phyloP scores from a whole-genome alignment of 1,139 yeast genomes.

The Entelexis sorbosivorans region DNA sequence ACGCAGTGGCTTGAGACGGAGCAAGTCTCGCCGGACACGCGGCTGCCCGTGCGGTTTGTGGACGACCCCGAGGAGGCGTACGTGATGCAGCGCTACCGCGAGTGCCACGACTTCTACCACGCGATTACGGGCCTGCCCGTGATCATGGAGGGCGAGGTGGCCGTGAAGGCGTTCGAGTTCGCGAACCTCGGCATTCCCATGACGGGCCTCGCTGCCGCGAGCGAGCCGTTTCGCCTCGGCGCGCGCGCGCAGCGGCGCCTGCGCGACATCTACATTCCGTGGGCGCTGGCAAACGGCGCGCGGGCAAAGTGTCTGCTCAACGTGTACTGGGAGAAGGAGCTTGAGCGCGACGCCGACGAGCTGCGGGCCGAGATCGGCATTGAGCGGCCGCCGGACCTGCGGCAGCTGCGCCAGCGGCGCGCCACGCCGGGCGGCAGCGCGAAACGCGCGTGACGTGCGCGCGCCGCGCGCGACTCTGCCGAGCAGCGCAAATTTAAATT shows the following conservation, averaged over 20 bases:
- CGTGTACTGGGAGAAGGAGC: conserved; percentile 84
- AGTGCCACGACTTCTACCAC: conserved; percentile 94
- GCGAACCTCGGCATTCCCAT: conserved; percentile 90
- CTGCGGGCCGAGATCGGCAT: conserved; percentile 60
- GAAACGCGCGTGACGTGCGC: no score
- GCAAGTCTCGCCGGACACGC: conserved; percentile 86
- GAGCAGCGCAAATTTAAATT: no score
- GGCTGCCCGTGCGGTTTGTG: conserved; percentile 76
- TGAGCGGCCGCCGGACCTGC: conserved; percentile 68
- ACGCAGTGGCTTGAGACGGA: conserved; percentile 75
- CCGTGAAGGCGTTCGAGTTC: conserved; percentile 84
- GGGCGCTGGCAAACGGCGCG: conserved; percentile 74
- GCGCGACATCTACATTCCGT: conserved; percentile 62
- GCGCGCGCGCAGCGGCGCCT: conserved; percentile 28
- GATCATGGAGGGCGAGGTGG: conserved; percentile 88
- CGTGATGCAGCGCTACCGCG: conserved; percentile 83
- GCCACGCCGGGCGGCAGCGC: no score
- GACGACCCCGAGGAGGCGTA: conserved; percentile 87
- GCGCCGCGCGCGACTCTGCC: no score
- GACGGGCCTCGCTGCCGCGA: conserved; percentile 84
- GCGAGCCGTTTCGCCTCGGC: conserved; percentile 71
- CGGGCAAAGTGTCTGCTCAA: conserved; percentile 67
- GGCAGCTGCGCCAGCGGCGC: conserved; percentile 43
- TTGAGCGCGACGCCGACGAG: conserved; percentile 62
- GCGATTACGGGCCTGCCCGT: conserved; percentile 85